Evolutionary conservation across 1,284 basidiomycete genomes (phyloP), one percentile per base, ranked within the genome.

Genomic region (Ganoderma meredithae): DNA sequence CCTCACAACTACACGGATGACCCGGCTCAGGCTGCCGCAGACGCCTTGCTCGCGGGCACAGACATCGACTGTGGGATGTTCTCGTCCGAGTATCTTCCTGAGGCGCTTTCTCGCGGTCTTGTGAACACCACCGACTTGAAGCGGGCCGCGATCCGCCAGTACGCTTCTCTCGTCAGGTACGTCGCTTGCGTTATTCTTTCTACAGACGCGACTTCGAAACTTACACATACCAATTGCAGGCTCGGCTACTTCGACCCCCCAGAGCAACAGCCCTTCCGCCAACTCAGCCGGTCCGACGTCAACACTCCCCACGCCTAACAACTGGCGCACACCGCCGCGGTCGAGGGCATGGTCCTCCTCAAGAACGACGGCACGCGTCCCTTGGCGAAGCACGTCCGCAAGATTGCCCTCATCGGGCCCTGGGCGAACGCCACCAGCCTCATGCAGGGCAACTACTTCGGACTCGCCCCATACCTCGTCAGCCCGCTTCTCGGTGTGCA

Each of bases 331-430:
- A 79, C 80, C 64, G 84, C 84, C 22, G 86, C 86, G 0, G 77
- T 83, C 2, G 85, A 87, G 72, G 85, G 86, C 31, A 82, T 88
- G 15, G 84, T 85, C 19, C 80, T 89, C 1, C 79, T 88, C 36
- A 88, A 88, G 78, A 89, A 88, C 71, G 85, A 88, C 66, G 86
- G 86, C 36, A 81, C 81, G 6, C 79, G 88, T 3, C 87, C 87
- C 3, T 77, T 89, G 64, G 78, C 81, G 25, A 72, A 72, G 1
- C 76, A 72, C 1, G 74, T 83, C 65, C 84, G 82, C 67, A 85
- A 81, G 25, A 72, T 89, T 39, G 87, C 86, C 3, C 74, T 88
- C 47, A 81, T 88, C 60, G 87, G 87, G 0, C 87, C 87, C 1
- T 87, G 82, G 82, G 86, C 83, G 2, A 86, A 86, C 72, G 86